A percentile compares a stretch with the other conserved stretches of the same genome.
phyloP scores from a whole-genome alignment of 139 green algal species.

The Chlamydomonas applanata region DNA sequence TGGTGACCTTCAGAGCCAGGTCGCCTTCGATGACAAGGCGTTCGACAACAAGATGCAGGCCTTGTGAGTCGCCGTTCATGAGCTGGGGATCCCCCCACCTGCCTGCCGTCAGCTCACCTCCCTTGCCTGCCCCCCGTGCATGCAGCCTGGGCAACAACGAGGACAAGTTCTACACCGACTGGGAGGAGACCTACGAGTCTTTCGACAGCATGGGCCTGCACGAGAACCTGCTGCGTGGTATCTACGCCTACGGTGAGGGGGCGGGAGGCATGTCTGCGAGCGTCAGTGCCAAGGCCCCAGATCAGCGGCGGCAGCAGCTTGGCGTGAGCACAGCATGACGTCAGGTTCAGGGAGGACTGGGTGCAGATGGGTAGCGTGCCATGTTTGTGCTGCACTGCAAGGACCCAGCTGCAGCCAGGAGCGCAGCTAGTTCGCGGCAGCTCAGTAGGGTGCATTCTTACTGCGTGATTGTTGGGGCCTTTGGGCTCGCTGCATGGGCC shows the following conservation, averaged over 20 bases:
- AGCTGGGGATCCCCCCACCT: neutral
- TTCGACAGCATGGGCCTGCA: constrained; percentile 98
- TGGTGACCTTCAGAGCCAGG: constrained; percentile 7
- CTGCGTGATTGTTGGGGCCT: neutral
- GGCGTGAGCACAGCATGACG: no score
- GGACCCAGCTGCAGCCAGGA: no score
- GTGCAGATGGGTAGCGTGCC: no score
- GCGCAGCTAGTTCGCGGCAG: no score
- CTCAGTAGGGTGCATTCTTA: no score
- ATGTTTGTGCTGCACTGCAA: no score
- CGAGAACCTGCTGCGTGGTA: constrained; percentile 98
- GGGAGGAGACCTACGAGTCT: constrained; percentile 94
- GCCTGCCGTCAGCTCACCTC: neutral
- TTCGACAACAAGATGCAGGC: constrained; percentile 63
- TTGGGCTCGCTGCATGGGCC: neutral
- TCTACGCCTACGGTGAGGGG: constrained; percentile 96
- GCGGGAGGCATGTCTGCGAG: no score
- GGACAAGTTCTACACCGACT: constrained; percentile 92
- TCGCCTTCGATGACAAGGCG: constrained; percentile 52
- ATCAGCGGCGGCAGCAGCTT: no score
- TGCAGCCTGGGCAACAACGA: constrained; percentile 66
- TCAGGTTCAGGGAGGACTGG: no score
- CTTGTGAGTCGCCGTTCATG: constrained; percentile 41
- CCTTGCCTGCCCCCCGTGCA: neutral
- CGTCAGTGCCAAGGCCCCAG: no score